Evolutionary conservation across 2,329 filamentous ascomycete genomes (phyloP).

Genomic region (Aspergillus sp.): DNA sequence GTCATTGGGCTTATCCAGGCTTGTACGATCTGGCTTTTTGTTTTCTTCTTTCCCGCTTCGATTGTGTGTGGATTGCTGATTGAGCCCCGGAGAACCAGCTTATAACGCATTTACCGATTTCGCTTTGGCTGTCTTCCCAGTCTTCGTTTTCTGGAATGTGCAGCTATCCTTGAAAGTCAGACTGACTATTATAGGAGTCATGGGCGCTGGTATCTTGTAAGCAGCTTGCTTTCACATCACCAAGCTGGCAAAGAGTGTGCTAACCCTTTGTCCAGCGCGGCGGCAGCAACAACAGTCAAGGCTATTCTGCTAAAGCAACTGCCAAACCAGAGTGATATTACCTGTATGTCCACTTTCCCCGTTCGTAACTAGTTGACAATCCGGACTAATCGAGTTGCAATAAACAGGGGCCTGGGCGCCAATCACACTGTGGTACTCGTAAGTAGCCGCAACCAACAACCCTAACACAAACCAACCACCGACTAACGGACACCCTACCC

Average conservation of each 20-base stretch:
- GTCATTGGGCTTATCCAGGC: neutral
- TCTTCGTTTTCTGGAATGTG: neutral
- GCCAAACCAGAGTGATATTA: neutral
- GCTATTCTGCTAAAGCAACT: neutral
- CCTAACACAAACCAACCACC: neutral
- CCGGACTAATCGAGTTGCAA: neutral
- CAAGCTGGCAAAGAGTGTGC: no score
- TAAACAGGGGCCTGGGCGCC: neutral
- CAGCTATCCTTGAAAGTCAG: neutral
- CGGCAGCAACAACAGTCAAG: neutral
- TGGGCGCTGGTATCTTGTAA: neutral
- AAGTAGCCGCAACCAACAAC: neutral
- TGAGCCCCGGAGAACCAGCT: neutral
- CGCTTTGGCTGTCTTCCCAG: neutral
- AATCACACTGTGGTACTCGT: neutral
- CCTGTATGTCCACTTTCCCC: neutral
- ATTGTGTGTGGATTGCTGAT: no score
- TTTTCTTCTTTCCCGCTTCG: no score
- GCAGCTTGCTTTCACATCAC: no score
- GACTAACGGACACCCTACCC: neutral
- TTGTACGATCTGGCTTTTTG: neutral
- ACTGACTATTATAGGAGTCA: neutral
- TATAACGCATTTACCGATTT: neutral
- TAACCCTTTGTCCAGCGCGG: neutral
- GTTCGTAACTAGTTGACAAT: slow-evolving; percentile 2